Percentiles rank a stretch among this genome's conserved stretches.
These are phyloP conservation scores for Fraxinus anomala DNA, from an alignment of 257 asterid species.

Conservation along the genomic window DNA sequence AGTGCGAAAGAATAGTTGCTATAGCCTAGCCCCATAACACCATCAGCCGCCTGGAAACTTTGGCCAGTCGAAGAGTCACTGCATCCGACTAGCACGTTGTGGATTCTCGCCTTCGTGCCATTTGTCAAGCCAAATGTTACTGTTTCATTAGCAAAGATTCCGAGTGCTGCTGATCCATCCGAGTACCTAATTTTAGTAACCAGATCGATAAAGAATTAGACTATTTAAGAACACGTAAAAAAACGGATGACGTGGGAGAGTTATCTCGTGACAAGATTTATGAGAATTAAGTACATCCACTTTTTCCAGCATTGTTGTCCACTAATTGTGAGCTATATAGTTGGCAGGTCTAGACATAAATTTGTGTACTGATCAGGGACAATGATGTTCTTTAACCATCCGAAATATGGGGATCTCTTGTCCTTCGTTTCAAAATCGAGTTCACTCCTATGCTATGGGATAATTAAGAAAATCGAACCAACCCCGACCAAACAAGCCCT, in stretches of 20 bases:
- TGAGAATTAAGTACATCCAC: background rate
- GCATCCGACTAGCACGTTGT: conserved; percentile 54
- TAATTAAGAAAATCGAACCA: conserved; percentile 21
- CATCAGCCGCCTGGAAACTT: conserved; percentile 42
- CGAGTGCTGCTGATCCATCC: conserved; percentile 52
- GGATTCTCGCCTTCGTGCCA: conserved; percentile 34
- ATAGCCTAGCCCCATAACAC: conserved; percentile 61
- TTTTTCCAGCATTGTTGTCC: background rate
- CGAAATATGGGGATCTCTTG: background rate
- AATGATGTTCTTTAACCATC: background rate
- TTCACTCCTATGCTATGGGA: background rate
- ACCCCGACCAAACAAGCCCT: conserved; percentile 27
- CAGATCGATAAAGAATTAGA: conserved; percentile 1
- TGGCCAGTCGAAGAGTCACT: conserved; percentile 38
- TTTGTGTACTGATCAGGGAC: conserved; percentile 12
- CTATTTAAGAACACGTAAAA: background rate
- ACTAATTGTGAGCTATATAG: background rate
- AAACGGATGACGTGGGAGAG: no score
- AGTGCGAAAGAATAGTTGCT: conserved; percentile 51
- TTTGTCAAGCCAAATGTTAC: conserved; percentile 38
- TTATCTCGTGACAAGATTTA: background rate
- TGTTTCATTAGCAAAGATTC: conserved; percentile 53
- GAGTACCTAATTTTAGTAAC: conserved; percentile 41
- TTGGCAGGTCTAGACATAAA: background rate
- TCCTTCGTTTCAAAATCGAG: background rate